Evolutionary conservation across 345 rosid genomes (phyloP).

Genomic region (Populus euphratica): DNA sequence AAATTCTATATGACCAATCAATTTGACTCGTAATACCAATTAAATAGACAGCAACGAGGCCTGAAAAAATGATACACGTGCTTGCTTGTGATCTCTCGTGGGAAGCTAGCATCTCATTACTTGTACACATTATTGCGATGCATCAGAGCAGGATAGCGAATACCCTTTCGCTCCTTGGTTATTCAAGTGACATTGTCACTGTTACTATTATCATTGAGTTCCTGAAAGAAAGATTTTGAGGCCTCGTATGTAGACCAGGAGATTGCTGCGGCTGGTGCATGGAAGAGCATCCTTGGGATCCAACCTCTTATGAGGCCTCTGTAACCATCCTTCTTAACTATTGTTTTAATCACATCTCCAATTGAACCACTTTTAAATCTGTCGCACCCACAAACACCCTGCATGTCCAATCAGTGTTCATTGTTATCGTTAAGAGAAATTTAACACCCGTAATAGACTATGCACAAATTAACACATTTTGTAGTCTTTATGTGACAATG

Average conservation of each 20-base stretch:
- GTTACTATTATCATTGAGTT: slow-evolving; percentile 39
- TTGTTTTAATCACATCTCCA: slow-evolving; percentile 57
- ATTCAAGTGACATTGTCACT: slow-evolving; percentile 40
- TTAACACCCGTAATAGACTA: not conserved
- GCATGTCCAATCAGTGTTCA: slow-evolving; percentile 16
- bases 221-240: slow-evolving; percentile 63
- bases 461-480: not conserved
- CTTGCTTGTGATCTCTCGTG: slow-evolving; percentile 11
- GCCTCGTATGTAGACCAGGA: slow-evolving; percentile 96
- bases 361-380: slow-evolving; percentile 71
- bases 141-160: slow-evolving; percentile 19
- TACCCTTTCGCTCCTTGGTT: not conserved
- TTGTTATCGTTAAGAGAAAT: not conserved
- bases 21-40: not conserved
- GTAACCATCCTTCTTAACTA: slow-evolving; percentile 79
- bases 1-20: slow-evolving; percentile 6
- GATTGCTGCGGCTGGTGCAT: slow-evolving; percentile 99
- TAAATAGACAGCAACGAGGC: slow-evolving; percentile 7
- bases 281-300: slow-evolving; percentile 97
- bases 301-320: slow-evolving; percentile 88
- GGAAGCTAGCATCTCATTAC: slow-evolving; percentile 8
- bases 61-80: not conserved
- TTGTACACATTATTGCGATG: slow-evolving; percentile 12
- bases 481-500: not conserved
- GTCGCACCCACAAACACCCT: slow-evolving; percentile 99